Conservation (phyloP, 768 basidiomycete genomes). For the Phylloporus sp. region DNA sequence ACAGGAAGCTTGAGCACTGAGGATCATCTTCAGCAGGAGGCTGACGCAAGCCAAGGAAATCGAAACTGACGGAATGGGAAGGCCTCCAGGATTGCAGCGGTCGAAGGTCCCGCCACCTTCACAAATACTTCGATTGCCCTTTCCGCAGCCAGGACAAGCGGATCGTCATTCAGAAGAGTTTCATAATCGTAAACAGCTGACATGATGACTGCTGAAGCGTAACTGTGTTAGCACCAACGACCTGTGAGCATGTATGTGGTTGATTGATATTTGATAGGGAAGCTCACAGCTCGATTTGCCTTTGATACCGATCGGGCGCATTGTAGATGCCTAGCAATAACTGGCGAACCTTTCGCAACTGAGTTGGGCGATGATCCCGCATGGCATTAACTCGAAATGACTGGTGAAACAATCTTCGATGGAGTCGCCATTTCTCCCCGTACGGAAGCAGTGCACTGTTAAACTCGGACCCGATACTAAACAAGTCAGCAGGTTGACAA, state of each 20-base stretch:
- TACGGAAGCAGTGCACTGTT: slow-evolving; percentile 29
- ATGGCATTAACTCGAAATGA: slow-evolving; percentile 27
- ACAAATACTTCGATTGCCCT: slow-evolving; percentile 25
- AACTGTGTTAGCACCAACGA: slow-evolving; percentile 16
- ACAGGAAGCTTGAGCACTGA: slow-evolving; percentile 27
- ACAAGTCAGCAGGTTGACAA: not conserved
- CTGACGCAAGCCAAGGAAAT: slow-evolving; percentile 1
- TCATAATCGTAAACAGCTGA: slow-evolving; percentile 32
- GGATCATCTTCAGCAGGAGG: slow-evolving; percentile 12
- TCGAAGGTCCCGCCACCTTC: slow-evolving; percentile 23
- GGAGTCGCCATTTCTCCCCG: slow-evolving; percentile 29
- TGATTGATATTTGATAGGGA: not conserved
- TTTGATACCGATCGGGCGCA: slow-evolving; percentile 24
- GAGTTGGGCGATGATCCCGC: slow-evolving; percentile 22
- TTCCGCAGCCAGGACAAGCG: slow-evolving; percentile 28
- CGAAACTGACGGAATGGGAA: slow-evolving; percentile 29
- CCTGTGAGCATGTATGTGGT: slow-evolving; percentile 1
- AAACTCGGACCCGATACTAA: slow-evolving; percentile 28
- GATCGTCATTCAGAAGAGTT: slow-evolving; percentile 25
- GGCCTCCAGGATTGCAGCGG: slow-evolving; percentile 25
- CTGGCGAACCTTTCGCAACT: slow-evolving; percentile 27
- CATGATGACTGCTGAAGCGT: slow-evolving; percentile 31
- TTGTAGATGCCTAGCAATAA: slow-evolving; percentile 20
- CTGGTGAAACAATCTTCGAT: slow-evolving; percentile 32
- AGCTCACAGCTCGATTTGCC: slow-evolving; percentile 29